phyloP scores from a whole-genome alignment of 2,329 filamentous ascomycete species.

The Phyllosticta ampelicida region DNA sequence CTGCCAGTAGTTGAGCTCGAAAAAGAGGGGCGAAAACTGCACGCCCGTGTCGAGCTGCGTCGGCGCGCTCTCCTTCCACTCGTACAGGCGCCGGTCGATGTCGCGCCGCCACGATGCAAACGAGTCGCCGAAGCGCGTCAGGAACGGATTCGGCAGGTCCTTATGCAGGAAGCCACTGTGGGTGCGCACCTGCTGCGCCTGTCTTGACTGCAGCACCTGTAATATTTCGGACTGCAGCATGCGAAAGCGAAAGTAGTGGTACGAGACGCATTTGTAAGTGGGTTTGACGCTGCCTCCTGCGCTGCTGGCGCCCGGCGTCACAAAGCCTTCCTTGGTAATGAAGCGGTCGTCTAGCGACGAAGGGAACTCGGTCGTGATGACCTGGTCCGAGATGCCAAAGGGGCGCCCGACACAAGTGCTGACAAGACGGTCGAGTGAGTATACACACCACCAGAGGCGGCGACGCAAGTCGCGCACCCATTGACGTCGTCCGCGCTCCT shows the following conservation, averaged over 20 bases:
- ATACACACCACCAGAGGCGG: constrained; percentile 93
- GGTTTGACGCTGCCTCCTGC: constrained; percentile 45
- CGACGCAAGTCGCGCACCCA: constrained; percentile 80
- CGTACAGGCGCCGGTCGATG: constrained; percentile 68
- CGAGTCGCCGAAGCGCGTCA: constrained; percentile 63
- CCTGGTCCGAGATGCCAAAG: constrained; percentile 90
- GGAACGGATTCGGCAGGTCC: constrained; percentile 71
- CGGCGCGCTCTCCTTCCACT: constrained; percentile 80
- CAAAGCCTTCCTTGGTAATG: constrained; percentile 70
- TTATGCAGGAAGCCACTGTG: constrained; percentile 64
- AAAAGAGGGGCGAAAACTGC: constrained; percentile 76
- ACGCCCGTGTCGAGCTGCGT: constrained; percentile 72
- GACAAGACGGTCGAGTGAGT: constrained; percentile 88
- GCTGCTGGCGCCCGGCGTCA: constrained; percentile 35
- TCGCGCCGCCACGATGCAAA: constrained; percentile 84
- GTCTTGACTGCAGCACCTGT: constrained; percentile 85
- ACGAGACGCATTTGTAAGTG: constrained; percentile 81
- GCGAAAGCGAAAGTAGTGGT: constrained; percentile 85
- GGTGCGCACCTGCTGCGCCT: constrained; percentile 67
- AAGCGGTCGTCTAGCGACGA: constrained; percentile 78
- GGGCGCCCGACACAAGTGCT: constrained; percentile 88
- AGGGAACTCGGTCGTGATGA: constrained; percentile 91
- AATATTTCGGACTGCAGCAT: constrained; percentile 89
- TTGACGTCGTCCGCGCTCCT: constrained; percentile 58
- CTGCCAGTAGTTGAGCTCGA: constrained; percentile 97